These are phyloP conservation scores for Penicillium chermesinum DNA, from an alignment of 495 filamentous ascomycete genomes.

Conservation along the genomic window DNA sequence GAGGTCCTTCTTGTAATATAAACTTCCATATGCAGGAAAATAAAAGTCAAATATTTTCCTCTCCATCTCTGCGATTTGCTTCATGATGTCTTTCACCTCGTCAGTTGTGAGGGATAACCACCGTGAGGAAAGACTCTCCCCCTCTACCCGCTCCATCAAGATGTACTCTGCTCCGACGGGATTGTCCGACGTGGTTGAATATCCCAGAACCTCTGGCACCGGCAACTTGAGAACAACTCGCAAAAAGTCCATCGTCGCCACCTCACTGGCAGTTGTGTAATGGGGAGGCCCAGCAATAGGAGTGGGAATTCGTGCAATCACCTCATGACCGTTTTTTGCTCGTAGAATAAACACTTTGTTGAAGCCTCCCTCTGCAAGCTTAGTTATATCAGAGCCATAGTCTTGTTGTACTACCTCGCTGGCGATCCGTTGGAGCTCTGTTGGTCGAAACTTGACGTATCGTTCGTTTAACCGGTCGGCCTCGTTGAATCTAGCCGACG, in stretches of 20 bases:
- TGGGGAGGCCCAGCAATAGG: constrained; percentile 29
- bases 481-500: constrained; percentile 23
- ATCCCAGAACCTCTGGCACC: constrained; percentile 24
- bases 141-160: constrained; percentile 32
- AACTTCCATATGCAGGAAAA: constrained; percentile 34
- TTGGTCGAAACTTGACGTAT: constrained; percentile 27
- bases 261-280: constrained; percentile 40
- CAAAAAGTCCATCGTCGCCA: constrained; percentile 39
- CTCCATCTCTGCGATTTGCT: constrained; percentile 35
- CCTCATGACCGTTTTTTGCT: constrained; percentile 26
- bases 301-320: constrained; percentile 35
- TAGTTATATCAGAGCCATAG: constrained; percentile 21
- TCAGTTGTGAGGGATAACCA: constrained; percentile 32
- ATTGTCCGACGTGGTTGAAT: constrained; percentile 25
- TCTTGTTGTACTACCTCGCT: constrained; percentile 24
- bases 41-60: constrained; percentile 28
- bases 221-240: constrained; percentile 28
- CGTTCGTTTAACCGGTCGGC: constrained; percentile 20
- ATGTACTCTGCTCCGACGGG: constrained; percentile 35
- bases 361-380: constrained; percentile 9
- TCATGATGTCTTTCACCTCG: constrained; percentile 34
- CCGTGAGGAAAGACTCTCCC: constrained; percentile 30
- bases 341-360: constrained; percentile 24
- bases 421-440: constrained; percentile 28
- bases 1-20: constrained; percentile 34